Percentiles rank a stretch among this genome's conserved stretches.
Evolutionary conservation across 2,329 filamentous ascomycete genomes (phyloP).

Genomic region (Hypoxylon sp.): DNA sequence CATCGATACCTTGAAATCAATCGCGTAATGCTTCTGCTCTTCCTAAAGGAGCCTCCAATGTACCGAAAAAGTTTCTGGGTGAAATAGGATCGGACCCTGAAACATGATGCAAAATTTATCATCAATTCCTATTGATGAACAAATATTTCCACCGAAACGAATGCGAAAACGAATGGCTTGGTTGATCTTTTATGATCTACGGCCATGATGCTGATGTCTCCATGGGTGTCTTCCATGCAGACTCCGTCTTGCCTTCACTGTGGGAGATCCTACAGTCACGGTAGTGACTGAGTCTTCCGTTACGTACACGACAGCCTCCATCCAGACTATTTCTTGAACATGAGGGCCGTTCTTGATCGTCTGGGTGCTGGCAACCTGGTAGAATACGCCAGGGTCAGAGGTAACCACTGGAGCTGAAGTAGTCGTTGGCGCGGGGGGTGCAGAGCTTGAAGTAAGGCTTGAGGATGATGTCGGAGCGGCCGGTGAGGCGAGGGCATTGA

Average conservation of each 20-base stretch:
- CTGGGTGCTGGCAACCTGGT: conserved; percentile 65
- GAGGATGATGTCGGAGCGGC: conserved; percentile 33
- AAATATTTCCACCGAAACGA: conserved; percentile 52
- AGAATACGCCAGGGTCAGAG: conserved; percentile 55
- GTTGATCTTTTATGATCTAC: conserved; percentile 33
- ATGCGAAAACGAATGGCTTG: conserved; percentile 27
- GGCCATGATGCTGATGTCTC: conserved; percentile 57
- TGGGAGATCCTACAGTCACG: conserved; percentile 57
- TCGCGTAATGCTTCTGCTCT: conserved; percentile 48
- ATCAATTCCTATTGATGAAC: conserved; percentile 39
- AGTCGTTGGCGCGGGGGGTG: conserved; percentile 38
- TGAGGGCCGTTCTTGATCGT: conserved; percentile 65
- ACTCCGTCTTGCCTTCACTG: conserved; percentile 49
- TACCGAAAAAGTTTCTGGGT: conserved; percentile 47
- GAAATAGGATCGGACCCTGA: conserved; percentile 47
- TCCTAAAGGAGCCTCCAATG: conserved; percentile 48
- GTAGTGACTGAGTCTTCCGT: conserved; percentile 62
- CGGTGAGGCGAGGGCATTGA: conserved; percentile 36
- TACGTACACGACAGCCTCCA: conserved; percentile 68
- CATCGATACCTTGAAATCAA: conserved; percentile 41
- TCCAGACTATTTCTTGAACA: conserved; percentile 71
- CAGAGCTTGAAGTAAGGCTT: conserved; percentile 39
- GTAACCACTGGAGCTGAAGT: conserved; percentile 52
- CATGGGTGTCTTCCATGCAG: conserved; percentile 57
- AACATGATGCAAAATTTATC: conserved; percentile 48